Evolutionary conservation across 345 rosid species (phyloP), one percentile per base, ranked within the genome.

Genomic region (Zanthoxylum bungeanum): DNA sequence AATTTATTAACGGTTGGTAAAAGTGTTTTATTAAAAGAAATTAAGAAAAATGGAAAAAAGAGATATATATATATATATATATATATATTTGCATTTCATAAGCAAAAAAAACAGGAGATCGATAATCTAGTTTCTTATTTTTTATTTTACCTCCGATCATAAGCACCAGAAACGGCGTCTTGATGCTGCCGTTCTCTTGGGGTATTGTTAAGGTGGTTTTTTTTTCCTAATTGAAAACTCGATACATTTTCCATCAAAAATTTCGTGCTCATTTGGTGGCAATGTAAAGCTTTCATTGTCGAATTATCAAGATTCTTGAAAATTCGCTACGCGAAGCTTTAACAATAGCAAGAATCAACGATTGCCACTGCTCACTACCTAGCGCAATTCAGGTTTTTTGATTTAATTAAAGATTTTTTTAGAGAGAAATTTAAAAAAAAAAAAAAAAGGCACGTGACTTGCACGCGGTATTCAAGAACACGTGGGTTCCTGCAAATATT

Each of bases 381-480:
- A 9, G 30, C 17, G 4, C 6, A n/a, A 19, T 66, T 49, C 10
- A 10, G 30, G 28, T 5, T 33, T 62, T 66, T 17, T 4, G 0
- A 7, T 40, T 10, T 22, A n/a, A n/a, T n/a, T n/a, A n/a, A n/a
- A n/a, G n/a, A n/a, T n/a, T n/a, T n/a, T n/a, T n/a, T n/a, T n/a
- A n/a, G n/a, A n/a, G n/a, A n/a, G n/a, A n/a, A n/a, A n/a, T n/a
- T n/a, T n/a, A n/a, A n/a, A n/a, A n/a, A n/a, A n/a, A n/a, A n/a
- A n/a, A n/a, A n/a, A n/a, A n/a, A n/a, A n/a, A n/a, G n/a, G n/a
- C 75, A 57, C 68, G 64, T 66, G 79, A 51, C 5, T 7, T 53
- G 58, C 75, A 71, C 73, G 60, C 28, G 64, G 30, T 4, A 19
- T 16, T 2, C 64, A 24, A 21, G 73, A 24, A 28, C 73, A 53